phyloP scores from a whole-genome alignment of 1,284 basidiomycete species.

The Boletus semigastroideus region DNA sequence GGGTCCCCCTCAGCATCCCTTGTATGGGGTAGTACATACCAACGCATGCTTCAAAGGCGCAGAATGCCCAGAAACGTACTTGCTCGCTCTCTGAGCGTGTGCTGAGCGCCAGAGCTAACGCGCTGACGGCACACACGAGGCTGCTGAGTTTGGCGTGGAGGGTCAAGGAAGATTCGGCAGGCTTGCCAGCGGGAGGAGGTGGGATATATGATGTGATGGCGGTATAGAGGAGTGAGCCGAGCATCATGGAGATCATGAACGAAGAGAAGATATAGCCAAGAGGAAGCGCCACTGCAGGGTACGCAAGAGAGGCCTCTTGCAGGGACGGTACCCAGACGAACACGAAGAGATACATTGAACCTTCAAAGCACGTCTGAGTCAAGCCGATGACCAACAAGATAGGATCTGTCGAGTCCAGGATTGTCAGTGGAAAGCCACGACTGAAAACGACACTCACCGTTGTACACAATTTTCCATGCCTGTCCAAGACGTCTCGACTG shows the following conservation, averaged over 20 bases:
- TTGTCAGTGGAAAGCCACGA: background rate
- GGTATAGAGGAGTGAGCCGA: slow-evolving; percentile 70
- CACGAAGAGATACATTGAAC: slow-evolving; percentile 81
- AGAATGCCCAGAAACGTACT: slow-evolving; percentile 69
- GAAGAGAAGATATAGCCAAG: slow-evolving; percentile 75
- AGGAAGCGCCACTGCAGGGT: slow-evolving; percentile 44
- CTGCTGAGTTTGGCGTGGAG: slow-evolving; percentile 69
- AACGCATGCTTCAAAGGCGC: slow-evolving; percentile 71
- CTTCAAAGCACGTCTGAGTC: slow-evolving; percentile 76
- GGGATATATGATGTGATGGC: slow-evolving; percentile 44
- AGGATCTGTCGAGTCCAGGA: slow-evolving; percentile 42
- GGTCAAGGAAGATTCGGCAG: slow-evolving; percentile 44
- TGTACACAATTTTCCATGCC: slow-evolving; percentile 58
- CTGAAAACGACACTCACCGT: slow-evolving; percentile 40
- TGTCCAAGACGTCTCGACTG: slow-evolving; percentile 53
- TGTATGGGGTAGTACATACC: slow-evolving; percentile 79
- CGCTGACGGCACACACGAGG: slow-evolving; percentile 57
- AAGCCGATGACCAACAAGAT: slow-evolving; percentile 66
- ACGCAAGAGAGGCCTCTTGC: slow-evolving; percentile 52
- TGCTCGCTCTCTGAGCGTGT: slow-evolving; percentile 48
- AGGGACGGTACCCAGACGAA: slow-evolving; percentile 77
- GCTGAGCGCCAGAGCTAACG: slow-evolving; percentile 54
- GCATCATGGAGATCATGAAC: slow-evolving; percentile 80
- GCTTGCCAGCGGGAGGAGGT: slow-evolving; percentile 25
- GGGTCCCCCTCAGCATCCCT: slow-evolving; percentile 67